Percentiles rank a stretch among this genome's conserved stretches.
phyloP scores from a whole-genome alignment of 192 early-diverging fungal species.

The Pilaira anomala region DNA sequence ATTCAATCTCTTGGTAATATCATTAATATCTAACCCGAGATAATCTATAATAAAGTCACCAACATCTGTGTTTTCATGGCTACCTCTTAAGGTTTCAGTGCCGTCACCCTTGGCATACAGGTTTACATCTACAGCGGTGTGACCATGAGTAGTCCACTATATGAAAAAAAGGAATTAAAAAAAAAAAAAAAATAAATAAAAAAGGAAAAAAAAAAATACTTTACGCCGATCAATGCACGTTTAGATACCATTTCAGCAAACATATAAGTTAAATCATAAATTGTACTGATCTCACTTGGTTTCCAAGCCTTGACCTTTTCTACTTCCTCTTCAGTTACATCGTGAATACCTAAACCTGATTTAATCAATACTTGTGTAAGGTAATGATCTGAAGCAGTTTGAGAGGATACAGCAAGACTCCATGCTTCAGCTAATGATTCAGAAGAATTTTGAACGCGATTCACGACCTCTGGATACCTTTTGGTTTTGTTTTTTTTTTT shows the following conservation, averaged over 20 bases:
- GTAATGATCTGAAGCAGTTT: constrained; percentile 1
- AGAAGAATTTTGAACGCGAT: constrained; percentile 64
- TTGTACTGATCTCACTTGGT: constrained; percentile 18
- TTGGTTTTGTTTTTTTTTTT: not conserved
- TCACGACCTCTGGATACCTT: constrained; percentile 73
- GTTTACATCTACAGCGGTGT: constrained; percentile 92
- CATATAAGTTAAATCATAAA: constrained; percentile 39
- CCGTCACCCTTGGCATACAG: constrained; percentile 58
- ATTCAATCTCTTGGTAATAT: constrained; percentile 42
- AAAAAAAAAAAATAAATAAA: constrained; percentile 3
- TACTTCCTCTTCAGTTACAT: constrained; percentile 69
- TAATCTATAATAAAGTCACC: constrained; percentile 54
- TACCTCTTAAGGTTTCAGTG: constrained; percentile 47
- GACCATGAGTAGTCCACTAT: constrained; percentile 84
- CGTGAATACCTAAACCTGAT: constrained; percentile 67
- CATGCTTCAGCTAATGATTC: constrained; percentile 33
- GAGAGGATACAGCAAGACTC: not conserved
- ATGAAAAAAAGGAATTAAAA: constrained; percentile 15
- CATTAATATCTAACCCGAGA: constrained; percentile 48
- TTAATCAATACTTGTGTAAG: constrained; percentile 60
- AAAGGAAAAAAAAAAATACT: constrained; percentile 20
- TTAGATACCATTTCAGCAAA: constrained; percentile 48
- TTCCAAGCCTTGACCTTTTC: constrained; percentile 39
- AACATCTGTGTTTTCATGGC: constrained; percentile 68
- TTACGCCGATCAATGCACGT: constrained; percentile 59